phyloP scores from a whole-genome alignment of 1,139 yeast species.

The Candida sp. region DNA sequence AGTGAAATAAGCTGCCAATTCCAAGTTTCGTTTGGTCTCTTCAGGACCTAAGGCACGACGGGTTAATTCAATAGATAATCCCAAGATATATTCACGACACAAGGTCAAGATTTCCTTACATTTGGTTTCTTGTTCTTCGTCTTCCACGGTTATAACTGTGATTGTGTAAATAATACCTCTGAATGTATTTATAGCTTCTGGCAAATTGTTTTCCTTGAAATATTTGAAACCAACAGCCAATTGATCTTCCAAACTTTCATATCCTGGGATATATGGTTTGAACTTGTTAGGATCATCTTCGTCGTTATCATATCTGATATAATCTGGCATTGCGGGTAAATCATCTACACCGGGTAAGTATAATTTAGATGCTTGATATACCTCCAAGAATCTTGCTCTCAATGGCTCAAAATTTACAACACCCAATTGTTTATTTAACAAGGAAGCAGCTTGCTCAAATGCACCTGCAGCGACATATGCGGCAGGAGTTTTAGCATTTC shows the following conservation, averaged over 20 bases:
- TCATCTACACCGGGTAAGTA: conserved; percentile 71
- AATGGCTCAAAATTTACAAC: conserved; percentile 84
- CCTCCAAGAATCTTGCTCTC: conserved; percentile 75
- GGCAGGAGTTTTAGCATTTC: conserved; percentile 88
- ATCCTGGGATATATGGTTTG: conserved; percentile 76
- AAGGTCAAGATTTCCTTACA: conserved; percentile 69
- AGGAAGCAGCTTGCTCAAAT: conserved; percentile 92
- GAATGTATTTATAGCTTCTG: conserved; percentile 75
- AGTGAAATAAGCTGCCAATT: conserved; percentile 94
- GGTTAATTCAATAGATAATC: conserved; percentile 82
- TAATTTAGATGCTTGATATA: conserved; percentile 76
- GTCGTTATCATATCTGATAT: conserved; percentile 58
- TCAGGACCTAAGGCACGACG: conserved; percentile 76
- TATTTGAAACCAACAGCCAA: conserved; percentile 76
- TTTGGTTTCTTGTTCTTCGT: conserved; percentile 72
- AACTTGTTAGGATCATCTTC: conserved; percentile 54
- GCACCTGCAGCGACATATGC: conserved; percentile 96
- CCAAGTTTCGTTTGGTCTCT: conserved; percentile 82
- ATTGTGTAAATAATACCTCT: conserved; percentile 76
- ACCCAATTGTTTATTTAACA: conserved; percentile 87
- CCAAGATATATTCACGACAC: conserved; percentile 89
- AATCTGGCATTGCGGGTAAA: conserved; percentile 67
- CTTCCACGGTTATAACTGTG: conserved; percentile 67
- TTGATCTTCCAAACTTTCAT: conserved; percentile 59
- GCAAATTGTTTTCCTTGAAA: conserved; percentile 81